These are phyloP conservation scores for Metschnikowia picachoensis DNA, from an alignment of 805 yeast genomes.

Conservation along the genomic window DNA sequence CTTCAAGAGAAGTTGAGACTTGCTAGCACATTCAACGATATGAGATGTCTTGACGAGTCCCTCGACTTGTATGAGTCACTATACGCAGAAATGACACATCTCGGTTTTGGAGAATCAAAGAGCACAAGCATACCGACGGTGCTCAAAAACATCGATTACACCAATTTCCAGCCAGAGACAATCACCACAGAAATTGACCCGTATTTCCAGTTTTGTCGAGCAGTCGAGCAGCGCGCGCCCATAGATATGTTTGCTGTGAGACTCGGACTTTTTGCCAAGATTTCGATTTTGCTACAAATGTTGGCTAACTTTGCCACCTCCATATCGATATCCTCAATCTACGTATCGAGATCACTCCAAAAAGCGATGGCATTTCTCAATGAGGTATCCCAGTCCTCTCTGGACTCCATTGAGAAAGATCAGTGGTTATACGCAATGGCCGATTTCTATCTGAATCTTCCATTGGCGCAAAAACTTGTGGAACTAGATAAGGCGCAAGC, in stretches of 20 bases:
- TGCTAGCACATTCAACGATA: conserved; percentile 49
- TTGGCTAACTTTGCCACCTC: conserved; percentile 35
- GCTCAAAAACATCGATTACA: conserved; percentile 1
- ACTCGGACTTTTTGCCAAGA: conserved; percentile 32
- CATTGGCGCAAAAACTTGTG: conserved; percentile 22
- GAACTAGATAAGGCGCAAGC: conserved; percentile 18
- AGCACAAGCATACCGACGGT: neutral
- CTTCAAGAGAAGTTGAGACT: conserved; percentile 47
- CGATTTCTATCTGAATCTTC: conserved; percentile 36
- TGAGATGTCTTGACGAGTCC: conserved; percentile 61
- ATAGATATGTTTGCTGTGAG: conserved; percentile 10
- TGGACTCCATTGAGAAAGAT: conserved; percentile 17
- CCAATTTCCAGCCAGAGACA: conserved; percentile 10
- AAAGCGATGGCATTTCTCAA: conserved; percentile 37
- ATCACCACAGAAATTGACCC: conserved; percentile 3
- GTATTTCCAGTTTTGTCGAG: conserved; percentile 6
- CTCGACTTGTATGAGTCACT: conserved; percentile 48
- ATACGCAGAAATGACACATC: conserved; percentile 22
- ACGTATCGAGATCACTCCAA: conserved; percentile 37
- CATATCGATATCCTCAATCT: conserved; percentile 39
- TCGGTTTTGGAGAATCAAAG: conserved; percentile 1
- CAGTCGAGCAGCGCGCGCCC: conserved; percentile 6
- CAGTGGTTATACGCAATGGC: conserved; percentile 42
- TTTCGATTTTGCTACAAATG: conserved; percentile 32
- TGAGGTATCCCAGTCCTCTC: conserved; percentile 27